Percentiles rank a stretch among this genome's conserved stretches.
Evolutionary conservation across 306 rosid genomes (phyloP).

Genomic region (Castanea crenata): DNA sequence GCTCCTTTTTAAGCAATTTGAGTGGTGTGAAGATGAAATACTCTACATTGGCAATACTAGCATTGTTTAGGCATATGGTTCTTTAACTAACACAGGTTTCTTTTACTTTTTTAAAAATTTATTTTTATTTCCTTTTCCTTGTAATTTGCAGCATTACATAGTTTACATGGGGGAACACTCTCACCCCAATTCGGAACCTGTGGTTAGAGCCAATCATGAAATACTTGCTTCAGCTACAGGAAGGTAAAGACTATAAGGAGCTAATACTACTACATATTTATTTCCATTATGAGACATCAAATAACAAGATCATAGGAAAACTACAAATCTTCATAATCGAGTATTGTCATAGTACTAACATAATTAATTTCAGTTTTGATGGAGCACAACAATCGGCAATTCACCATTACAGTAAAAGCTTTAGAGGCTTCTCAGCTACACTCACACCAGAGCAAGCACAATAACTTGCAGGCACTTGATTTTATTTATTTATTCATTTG

Average conservation of each 20-base stretch:
- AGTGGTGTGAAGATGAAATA: not conserved
- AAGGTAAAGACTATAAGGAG: conserved; percentile 33
- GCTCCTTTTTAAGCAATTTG: not conserved
- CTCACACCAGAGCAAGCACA: conserved; percentile 59
- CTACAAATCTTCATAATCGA: not conserved
- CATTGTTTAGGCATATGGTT: not conserved
- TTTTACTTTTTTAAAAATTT: not conserved
- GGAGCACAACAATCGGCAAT: conserved; percentile 47
- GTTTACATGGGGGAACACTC: conserved; percentile 69
- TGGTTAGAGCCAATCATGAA: conserved; percentile 57
- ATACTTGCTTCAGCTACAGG: conserved; percentile 58
- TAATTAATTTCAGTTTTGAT: conserved; percentile 24
- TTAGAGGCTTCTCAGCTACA: conserved; percentile 71
- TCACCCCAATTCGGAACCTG: conserved; percentile 58
- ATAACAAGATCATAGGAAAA: too few relatives aligned
- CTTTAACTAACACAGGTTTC: too few relatives aligned
- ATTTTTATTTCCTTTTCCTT: not conserved
- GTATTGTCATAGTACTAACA: not conserved
- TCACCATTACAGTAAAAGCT: conserved; percentile 64
- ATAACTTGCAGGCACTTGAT: conserved; percentile 46
- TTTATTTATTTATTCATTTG: not conserved
- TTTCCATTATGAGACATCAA: not conserved
- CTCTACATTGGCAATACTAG: not conserved
- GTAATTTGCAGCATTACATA: conserved; percentile 52
- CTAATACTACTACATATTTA: not conserved